These are phyloP conservation scores for Fagopyrum homotropicum DNA, from an alignment of 148 eudicot genomes.

Conservation along the genomic window DNA sequence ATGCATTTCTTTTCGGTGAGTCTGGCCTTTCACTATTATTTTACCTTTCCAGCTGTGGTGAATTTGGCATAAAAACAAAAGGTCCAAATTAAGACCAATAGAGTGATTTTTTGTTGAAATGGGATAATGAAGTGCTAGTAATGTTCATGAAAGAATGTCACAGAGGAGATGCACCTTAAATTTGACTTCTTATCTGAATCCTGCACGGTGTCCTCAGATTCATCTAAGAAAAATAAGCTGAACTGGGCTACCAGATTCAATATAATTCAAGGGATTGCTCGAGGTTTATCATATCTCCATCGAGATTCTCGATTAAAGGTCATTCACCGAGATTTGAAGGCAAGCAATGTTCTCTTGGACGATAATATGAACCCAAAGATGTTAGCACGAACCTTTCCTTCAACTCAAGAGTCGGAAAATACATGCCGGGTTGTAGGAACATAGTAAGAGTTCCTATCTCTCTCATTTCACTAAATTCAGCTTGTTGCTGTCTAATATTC, in stretches of 20 bases:
- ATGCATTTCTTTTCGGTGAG: conserved; percentile 30
- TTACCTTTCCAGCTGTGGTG: neutral
- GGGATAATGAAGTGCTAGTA: too few relatives aligned
- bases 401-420: conserved; percentile 1
- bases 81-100: neutral
- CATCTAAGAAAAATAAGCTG: conserved; percentile 4
- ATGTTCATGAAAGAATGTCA: too few relatives aligned
- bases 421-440: conserved; percentile 5
- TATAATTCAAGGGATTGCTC: conserved; percentile 25
- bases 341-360: conserved; percentile 23
- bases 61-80: neutral
- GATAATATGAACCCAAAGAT: conserved; percentile 23
- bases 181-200: neutral
- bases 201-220: neutral
- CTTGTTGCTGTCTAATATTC: neutral
- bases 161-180: neutral
- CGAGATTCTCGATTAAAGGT: conserved; percentile 30
- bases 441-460: conserved; percentile 12
- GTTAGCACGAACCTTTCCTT: conserved; percentile 4
- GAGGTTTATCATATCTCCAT: conserved; percentile 32
- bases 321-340: conserved; percentile 26
- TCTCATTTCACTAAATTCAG: neutral
- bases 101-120: too few relatives aligned
- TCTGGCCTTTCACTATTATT: neutral
- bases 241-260: conserved; percentile 22